Percentiles rank a stretch among this genome's conserved stretches.
phyloP scores from a whole-genome alignment of 2,329 filamentous ascomycete species.

The Venturia effusa region DNA sequence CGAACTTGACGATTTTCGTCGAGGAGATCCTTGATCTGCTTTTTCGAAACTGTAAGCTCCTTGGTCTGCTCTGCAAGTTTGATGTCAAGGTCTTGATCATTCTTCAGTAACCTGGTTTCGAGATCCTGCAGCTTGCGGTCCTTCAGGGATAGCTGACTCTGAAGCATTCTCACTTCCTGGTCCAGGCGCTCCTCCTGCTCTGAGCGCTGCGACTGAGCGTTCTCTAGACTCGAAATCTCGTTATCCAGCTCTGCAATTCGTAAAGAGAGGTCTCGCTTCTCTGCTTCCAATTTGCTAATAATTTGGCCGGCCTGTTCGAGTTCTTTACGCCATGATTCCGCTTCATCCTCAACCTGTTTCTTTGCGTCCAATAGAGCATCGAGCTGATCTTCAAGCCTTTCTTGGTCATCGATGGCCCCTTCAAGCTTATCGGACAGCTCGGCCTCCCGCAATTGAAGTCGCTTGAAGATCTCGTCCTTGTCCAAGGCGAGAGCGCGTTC shows the following conservation, averaged over 20 bases:
- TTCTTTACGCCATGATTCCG: conserved; percentile 66
- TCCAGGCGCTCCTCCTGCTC: conserved; percentile 65
- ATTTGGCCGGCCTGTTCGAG: conserved; percentile 85
- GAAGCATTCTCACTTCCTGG: conserved; percentile 81
- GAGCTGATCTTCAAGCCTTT: conserved; percentile 84
- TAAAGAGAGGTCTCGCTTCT: conserved; percentile 64
- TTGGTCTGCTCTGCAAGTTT: conserved; percentile 70
- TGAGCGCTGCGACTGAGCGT: conserved; percentile 60
- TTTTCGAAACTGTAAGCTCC: conserved; percentile 63
- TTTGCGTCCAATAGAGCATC: conserved; percentile 83
- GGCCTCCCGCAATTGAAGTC: conserved; percentile 81
- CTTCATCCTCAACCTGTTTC: conserved; percentile 75
- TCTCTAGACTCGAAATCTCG: conserved; percentile 59
- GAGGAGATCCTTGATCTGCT: conserved; percentile 63
- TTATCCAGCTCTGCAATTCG: conserved; percentile 59
- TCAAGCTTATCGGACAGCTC: conserved; percentile 89
- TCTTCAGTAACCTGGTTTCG: conserved; percentile 70
- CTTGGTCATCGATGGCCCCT: conserved; percentile 86
- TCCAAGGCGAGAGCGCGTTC: conserved; percentile 91
- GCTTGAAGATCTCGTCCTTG: conserved; percentile 97
- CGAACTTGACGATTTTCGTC: conserved; percentile 76
- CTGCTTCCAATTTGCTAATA: conserved; percentile 74
- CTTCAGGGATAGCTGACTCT: conserved; percentile 80
- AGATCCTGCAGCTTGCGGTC: conserved; percentile 83
- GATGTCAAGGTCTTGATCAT: conserved; percentile 80